Evolutionary conservation across 1,284 basidiomycete genomes (phyloP).

Genomic region (Cystobasidium sp.): DNA sequence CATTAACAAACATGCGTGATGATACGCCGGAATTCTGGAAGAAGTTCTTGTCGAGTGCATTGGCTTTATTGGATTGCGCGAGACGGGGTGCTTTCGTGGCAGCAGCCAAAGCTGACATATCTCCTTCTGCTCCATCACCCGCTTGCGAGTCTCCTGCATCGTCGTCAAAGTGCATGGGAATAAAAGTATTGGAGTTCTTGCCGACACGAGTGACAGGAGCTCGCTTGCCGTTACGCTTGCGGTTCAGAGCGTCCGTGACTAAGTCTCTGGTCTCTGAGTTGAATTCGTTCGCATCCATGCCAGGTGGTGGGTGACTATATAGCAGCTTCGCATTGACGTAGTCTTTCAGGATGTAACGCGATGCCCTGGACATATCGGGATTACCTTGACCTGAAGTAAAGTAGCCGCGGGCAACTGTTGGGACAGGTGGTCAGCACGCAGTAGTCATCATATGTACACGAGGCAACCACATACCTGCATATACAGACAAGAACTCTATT

Average conservation of each 20-base stretch:
- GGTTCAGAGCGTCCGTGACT: slow-evolving; percentile 61
- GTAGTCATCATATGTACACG: not conserved
- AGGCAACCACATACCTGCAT: slow-evolving; percentile 75
- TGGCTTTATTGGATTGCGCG: slow-evolving; percentile 50
- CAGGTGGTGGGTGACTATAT: slow-evolving; percentile 84
- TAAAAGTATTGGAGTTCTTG: slow-evolving; percentile 80
- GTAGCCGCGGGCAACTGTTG: slow-evolving; percentile 85
- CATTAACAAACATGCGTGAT: slow-evolving; percentile 44
- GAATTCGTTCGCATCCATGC: slow-evolving; percentile 70
- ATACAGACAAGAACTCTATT: slow-evolving; percentile 81
- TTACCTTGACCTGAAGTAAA: slow-evolving; percentile 93
- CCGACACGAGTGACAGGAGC: slow-evolving; percentile 82
- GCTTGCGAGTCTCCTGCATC: slow-evolving; percentile 46
- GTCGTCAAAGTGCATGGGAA: slow-evolving; percentile 56
- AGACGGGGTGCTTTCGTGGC: not conserved
- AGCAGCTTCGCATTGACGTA: slow-evolving; percentile 94
- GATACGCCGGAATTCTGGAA: slow-evolving; percentile 62
- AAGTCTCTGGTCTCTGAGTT: slow-evolving; percentile 74
- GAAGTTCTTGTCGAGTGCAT: slow-evolving; percentile 78
- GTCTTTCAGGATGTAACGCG: slow-evolving; percentile 93
- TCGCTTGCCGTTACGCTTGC: slow-evolving; percentile 67
- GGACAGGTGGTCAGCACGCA: not conserved
- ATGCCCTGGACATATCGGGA: slow-evolving; percentile 93
- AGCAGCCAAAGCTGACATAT: slow-evolving; percentile 44
- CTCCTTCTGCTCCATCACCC: slow-evolving; percentile 46